Evolutionary conservation across 2,329 filamentous ascomycete genomes (phyloP).

Genomic region (Aureobasidium sp.): DNA sequence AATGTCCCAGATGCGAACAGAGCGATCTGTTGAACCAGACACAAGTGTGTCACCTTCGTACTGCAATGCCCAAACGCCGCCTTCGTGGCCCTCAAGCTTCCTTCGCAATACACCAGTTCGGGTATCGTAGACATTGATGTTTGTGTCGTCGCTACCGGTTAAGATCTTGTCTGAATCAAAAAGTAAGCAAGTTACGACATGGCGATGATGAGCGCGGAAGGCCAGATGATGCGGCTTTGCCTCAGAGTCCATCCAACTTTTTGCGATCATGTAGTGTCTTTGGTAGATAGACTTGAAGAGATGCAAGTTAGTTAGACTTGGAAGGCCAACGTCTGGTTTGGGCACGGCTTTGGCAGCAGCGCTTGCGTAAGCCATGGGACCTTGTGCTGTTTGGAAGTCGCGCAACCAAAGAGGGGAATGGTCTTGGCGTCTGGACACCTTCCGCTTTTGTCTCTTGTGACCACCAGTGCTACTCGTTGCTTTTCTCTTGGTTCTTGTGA

Average conservation of each 20-base stretch:
- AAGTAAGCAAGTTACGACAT: slow-evolving; percentile 95
- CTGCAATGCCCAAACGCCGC: slow-evolving; percentile 94
- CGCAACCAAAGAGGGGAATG: slow-evolving; percentile 37
- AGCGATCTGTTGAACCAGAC: slow-evolving; percentile 90
- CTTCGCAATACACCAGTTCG: slow-evolving; percentile 80
- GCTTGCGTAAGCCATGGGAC: slow-evolving; percentile 76
- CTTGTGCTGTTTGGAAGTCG: slow-evolving; percentile 53
- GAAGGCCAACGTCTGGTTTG: slow-evolving; percentile 69
- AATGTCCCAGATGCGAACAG: slow-evolving; percentile 99
- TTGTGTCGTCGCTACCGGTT: slow-evolving; percentile 92
- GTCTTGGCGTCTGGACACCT: slow-evolving; percentile 37
- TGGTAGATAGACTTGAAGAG: slow-evolving; percentile 96
- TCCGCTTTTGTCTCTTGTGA: slow-evolving; percentile 49
- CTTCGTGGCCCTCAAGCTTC: slow-evolving; percentile 86
- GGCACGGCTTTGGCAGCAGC: slow-evolving; percentile 76
- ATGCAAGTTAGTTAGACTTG: slow-evolving; percentile 73
- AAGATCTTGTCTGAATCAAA: slow-evolving; percentile 98
- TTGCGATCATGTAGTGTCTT: slow-evolving; percentile 80
- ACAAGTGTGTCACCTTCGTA: slow-evolving; percentile 94
- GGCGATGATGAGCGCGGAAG: slow-evolving; percentile 89
- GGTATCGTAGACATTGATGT: slow-evolving; percentile 97
- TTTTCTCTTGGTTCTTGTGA: slow-evolving; percentile 30
- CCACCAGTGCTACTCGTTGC: slow-evolving; percentile 28
- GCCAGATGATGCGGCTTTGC: slow-evolving; percentile 84
- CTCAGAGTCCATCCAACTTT: slow-evolving; percentile 80